These are phyloP conservation scores for Protea cynaroides DNA, from an alignment of 164 flowering plant genomes.

Conservation along the genomic window DNA sequence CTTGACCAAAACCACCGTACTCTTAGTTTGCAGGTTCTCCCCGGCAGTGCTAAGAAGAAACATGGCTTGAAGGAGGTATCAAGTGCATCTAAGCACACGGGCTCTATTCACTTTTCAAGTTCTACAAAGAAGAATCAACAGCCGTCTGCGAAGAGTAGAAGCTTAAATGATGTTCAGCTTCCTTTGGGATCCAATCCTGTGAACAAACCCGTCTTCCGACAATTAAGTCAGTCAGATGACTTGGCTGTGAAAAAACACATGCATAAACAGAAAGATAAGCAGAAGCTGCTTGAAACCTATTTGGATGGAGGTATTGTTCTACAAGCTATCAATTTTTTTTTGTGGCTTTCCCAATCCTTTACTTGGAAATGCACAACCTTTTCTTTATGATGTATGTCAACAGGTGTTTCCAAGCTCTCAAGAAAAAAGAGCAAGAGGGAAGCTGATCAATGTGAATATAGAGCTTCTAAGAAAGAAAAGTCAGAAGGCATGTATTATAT, in stretches of 20 bases:
- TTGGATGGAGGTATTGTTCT: slow-evolving; percentile 49
- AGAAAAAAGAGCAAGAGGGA: slow-evolving; percentile 43
- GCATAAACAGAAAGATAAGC: slow-evolving; percentile 38
- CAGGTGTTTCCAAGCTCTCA: slow-evolving; percentile 44
- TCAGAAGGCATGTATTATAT: slow-evolving; percentile 22
- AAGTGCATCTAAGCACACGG: slow-evolving; percentile 23
- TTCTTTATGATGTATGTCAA: slow-evolving; percentile 7
- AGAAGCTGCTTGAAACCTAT: slow-evolving; percentile 21
- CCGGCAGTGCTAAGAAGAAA: slow-evolving; percentile 42
- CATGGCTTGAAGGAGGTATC: slow-evolving; percentile 31
- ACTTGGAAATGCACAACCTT: background rate
- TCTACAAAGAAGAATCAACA: slow-evolving; percentile 37
- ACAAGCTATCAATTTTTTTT: slow-evolving; percentile 7
- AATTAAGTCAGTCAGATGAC: slow-evolving; percentile 28
- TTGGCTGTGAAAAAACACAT: slow-evolving; percentile 26
- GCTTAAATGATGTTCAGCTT: slow-evolving; percentile 35
- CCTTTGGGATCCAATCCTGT: slow-evolving; percentile 23
- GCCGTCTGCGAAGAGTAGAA: slow-evolving; percentile 35
- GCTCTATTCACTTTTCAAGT: slow-evolving; percentile 19
- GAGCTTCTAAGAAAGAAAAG: slow-evolving; percentile 58
- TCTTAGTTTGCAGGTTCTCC: slow-evolving; percentile 14
- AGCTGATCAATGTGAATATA: slow-evolving; percentile 31
- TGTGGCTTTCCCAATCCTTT: background rate
- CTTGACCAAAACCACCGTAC: slow-evolving; percentile 24
- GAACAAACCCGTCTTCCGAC: slow-evolving; percentile 25